phyloP scores from a whole-genome alignment of 257 asterid species.

The Solanum paucissectum region DNA sequence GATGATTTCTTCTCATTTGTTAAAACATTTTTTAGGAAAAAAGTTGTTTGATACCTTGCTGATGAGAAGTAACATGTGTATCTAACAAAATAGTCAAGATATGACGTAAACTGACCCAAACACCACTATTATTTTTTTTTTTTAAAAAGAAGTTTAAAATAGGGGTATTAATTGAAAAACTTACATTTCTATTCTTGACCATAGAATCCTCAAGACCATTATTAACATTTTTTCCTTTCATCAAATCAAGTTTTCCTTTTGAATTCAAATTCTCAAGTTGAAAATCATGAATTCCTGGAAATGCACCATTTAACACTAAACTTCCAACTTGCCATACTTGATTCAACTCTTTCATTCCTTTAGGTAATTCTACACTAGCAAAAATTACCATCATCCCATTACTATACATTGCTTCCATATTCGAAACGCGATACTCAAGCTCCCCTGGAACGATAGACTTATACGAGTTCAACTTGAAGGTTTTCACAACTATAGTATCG shows the following conservation, averaged over 20 bases:
- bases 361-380: conserved; percentile 54
- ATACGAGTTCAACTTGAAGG: conserved; percentile 28
- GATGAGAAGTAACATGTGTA: not conserved
- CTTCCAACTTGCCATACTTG: conserved; percentile 77
- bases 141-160: not conserved
- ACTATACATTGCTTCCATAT: conserved; percentile 26
- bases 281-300: conserved; percentile 41
- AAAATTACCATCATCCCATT: conserved; percentile 28
- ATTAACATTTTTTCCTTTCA: conserved; percentile 37
- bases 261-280: conserved; percentile 30
- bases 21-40: not conserved
- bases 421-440: not conserved
- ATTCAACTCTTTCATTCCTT: conserved; percentile 24
- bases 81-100: not conserved
- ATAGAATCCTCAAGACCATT: conserved; percentile 22
- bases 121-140: not conserved
- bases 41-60: not conserved
- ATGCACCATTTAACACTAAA: conserved; percentile 18
- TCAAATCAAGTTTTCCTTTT: conserved; percentile 26
- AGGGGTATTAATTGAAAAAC: not conserved
- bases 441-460: conserved; percentile 24
- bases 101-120: accelerated
- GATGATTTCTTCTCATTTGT: not conserved
- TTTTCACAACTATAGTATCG: conserved; percentile 36
- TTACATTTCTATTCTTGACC: conserved; percentile 55